Evolutionary conservation across 2,329 filamentous ascomycete species (phyloP).

Genomic region (Phyllachora maydis): DNA sequence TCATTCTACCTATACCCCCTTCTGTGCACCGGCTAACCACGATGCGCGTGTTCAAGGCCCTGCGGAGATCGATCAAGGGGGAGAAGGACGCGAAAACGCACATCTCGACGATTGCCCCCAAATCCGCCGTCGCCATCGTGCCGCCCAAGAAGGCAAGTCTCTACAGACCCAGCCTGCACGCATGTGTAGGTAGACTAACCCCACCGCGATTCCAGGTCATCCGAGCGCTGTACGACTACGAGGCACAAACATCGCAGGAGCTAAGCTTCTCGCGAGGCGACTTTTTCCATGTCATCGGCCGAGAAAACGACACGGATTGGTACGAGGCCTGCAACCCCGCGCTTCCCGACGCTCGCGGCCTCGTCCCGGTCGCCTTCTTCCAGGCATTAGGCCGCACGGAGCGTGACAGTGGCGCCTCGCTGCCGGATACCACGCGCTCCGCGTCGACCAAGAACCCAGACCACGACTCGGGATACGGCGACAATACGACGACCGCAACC

Average conservation of each 20-base stretch:
- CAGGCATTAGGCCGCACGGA: constrained; percentile 83
- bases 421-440: constrained; percentile 26
- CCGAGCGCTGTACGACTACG: constrained; percentile 86
- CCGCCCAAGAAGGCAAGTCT: constrained; percentile 77
- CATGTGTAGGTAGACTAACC: too few species aligned
- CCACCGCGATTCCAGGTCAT: constrained; percentile 82
- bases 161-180: too few species aligned
- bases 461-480: constrained; percentile 83
- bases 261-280: constrained; percentile 87
- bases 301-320: constrained; percentile 89
- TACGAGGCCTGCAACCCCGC: constrained; percentile 96
- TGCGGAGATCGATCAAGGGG: constrained; percentile 78
- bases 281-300: constrained; percentile 93
- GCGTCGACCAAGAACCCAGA: constrained; percentile 46
- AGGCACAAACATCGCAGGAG: constrained; percentile 55
- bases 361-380: constrained; percentile 89
- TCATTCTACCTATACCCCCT: too few species aligned
- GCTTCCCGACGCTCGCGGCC: constrained; percentile 65
- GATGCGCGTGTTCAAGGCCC: constrained; percentile 36
- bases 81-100: constrained; percentile 61
- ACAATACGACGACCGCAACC: constrained; percentile 16
- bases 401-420: constrained; percentile 62
- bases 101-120: constrained; percentile 60
- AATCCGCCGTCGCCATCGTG: constrained; percentile 72
- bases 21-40: constrained; percentile 20